A percentile compares a stretch with the other conserved stretches of the same genome.
phyloP scores from a whole-genome alignment of 2,329 filamentous ascomycete genomes.

The Xylaria sp. region DNA sequence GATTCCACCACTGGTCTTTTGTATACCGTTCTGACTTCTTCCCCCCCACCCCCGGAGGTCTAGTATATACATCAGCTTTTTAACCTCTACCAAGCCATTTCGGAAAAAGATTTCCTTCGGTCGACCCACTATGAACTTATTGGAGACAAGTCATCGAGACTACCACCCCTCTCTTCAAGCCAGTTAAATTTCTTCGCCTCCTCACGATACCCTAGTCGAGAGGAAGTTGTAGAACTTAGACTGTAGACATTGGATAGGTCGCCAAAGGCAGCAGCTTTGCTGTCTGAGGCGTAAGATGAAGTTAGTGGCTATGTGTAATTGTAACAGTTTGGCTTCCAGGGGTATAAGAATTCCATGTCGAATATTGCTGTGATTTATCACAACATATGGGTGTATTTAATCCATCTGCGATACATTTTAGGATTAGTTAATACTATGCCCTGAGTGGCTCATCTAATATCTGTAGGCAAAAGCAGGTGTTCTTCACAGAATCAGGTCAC shows the following conservation, averaged over 20 bases:
- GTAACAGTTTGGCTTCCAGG: slow-evolving; percentile 22
- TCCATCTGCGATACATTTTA: slow-evolving; percentile 22
- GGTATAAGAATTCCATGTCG: slow-evolving; percentile 10
- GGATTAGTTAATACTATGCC: slow-evolving; percentile 10
- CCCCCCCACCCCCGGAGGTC: too few relatives aligned
- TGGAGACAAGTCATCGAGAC: slow-evolving; percentile 19
- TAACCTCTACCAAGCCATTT: slow-evolving; percentile 10
- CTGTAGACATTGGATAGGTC: not conserved
- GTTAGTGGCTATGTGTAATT: slow-evolving; percentile 8
- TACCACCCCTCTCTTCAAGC: slow-evolving; percentile 16
- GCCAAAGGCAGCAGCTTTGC: slow-evolving; percentile 22
- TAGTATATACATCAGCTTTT: too few relatives aligned
- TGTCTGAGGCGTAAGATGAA: slow-evolving; percentile 17
- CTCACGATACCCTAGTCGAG: not conserved
- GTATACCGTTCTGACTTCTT: not conserved
- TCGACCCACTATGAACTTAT: slow-evolving; percentile 18
- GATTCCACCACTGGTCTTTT: not conserved
- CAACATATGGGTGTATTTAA: slow-evolving; percentile 23
- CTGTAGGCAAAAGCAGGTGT: not conserved
- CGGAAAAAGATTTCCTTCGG: slow-evolving; percentile 3
- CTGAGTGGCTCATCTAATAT: slow-evolving; percentile 15
- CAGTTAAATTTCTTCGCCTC: slow-evolving; percentile 20
- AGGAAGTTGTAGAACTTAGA: not conserved
- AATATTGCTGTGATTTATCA: slow-evolving; percentile 14
- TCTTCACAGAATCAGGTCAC: not conserved